Conservation (phyloP, 2,329 filamentous ascomycete genomes). For the Ploettnerulaceae sp. region DNA sequence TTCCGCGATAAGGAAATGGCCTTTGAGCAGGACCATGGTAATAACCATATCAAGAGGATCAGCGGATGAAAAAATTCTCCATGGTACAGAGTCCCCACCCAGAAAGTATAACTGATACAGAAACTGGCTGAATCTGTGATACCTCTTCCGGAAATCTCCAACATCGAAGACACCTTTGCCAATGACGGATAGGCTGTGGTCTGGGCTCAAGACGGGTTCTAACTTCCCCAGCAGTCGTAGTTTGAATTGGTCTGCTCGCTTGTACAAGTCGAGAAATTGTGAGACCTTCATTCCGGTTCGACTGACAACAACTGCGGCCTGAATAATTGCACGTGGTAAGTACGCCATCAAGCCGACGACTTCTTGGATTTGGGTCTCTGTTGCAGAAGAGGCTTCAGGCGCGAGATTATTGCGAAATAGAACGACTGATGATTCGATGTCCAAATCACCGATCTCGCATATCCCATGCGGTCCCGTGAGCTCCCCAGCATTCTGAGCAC, state of each 20-base stretch:
- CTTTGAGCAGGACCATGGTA: slow-evolving; percentile 22
- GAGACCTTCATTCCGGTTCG: slow-evolving; percentile 24
- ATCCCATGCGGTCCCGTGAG: slow-evolving; percentile 22
- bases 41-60: slow-evolving; percentile 27
- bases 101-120: slow-evolving; percentile 26
- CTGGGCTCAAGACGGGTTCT: slow-evolving; percentile 19
- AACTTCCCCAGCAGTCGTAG: slow-evolving; percentile 24
- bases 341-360: slow-evolving; percentile 18
- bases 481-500: slow-evolving; percentile 18
- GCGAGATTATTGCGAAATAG: slow-evolving; percentile 19
- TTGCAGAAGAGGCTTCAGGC: slow-evolving; percentile 13
- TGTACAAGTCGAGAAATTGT: slow-evolving; percentile 25
- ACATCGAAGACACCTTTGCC: slow-evolving; percentile 24
- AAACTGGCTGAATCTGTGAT: slow-evolving; percentile 11
- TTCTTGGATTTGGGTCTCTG: slow-evolving; percentile 20
- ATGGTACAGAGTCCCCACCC: slow-evolving; percentile 23
- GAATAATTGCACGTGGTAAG: slow-evolving; percentile 24
- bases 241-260: slow-evolving; percentile 22
- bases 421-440: slow-evolving; percentile 19
- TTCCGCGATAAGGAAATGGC: slow-evolving; percentile 22
- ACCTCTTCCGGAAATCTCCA: slow-evolving; percentile 19
- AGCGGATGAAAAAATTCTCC: slow-evolving; percentile 18
- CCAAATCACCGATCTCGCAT: slow-evolving; percentile 21
- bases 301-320: slow-evolving; percentile 24
- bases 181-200: slow-evolving; percentile 19